A percentile compares a stretch with the other conserved stretches of the same genome.
phyloP scores from a whole-genome alignment of 345 rosid genomes.

The Gossypium anomalum region DNA sequence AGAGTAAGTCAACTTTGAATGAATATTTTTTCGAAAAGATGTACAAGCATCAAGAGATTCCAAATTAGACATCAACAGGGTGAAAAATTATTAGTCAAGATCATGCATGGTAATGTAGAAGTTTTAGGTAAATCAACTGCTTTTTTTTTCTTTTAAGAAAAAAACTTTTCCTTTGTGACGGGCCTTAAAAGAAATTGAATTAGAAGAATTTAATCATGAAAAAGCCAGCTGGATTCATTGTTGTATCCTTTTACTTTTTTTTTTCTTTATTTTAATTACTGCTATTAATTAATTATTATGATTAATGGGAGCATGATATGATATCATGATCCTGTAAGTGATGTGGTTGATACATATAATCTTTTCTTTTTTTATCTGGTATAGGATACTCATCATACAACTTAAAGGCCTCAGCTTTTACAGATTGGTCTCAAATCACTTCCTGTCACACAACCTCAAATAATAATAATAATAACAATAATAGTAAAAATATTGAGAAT shows the following conservation, averaged over 20 bases:
- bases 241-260: not conserved
- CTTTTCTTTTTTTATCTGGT: not conserved
- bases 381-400: not conserved
- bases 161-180: not conserved
- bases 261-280: not conserved
- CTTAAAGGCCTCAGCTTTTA: not conserved
- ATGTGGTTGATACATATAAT: not conserved
- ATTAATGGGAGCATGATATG: not conserved
- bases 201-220: not conserved
- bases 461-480: no score
- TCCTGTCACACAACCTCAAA: not conserved
- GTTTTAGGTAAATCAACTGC: no score
- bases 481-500: no score
- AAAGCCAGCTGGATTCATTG: not conserved
- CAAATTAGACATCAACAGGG: no score
- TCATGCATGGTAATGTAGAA: no score
- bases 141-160: no score
- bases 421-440: not conserved
- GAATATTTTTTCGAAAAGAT: no score
- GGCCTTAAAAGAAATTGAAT: not conserved
- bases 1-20: no score
- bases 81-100: no score
- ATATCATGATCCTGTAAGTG: not conserved
- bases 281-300: not conserved
- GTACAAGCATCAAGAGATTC: no score